phyloP scores from a whole-genome alignment of 768 basidiomycete species.

The Gymnopilus junonius region DNA sequence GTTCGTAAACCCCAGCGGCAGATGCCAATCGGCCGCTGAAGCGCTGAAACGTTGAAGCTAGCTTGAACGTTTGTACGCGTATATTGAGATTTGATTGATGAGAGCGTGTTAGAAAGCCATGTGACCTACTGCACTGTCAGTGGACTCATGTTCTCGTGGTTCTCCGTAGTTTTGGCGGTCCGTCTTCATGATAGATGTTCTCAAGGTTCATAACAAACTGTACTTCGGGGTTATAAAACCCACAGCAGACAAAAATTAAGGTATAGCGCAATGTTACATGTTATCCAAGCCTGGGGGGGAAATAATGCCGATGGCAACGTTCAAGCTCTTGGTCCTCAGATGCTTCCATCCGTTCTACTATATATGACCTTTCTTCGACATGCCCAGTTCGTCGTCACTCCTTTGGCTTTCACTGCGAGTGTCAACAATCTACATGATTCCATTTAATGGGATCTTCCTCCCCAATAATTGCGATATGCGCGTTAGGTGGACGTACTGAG shows the following conservation, averaged over 20 bases:
- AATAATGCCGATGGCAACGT: neutral
- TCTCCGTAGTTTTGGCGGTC: no score
- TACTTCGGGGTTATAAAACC: neutral
- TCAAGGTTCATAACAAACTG: no score
- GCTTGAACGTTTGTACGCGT: no score
- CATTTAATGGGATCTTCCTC: neutral
- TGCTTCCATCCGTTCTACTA: neutral
- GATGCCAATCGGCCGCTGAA: no score
- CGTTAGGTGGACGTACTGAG: slow-evolving; percentile 5
- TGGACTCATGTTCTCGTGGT: no score
- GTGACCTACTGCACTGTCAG: no score
- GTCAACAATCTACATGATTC: neutral
- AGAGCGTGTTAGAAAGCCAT: neutral
- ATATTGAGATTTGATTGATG: neutral
- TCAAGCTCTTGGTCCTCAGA: neutral
- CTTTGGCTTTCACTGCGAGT: neutral
- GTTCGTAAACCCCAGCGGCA: neutral
- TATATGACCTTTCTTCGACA: slow-evolving; percentile 1
- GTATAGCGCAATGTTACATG: neutral
- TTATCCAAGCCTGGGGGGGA: neutral
- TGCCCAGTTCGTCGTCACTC: neutral
- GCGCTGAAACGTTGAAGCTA: neutral
- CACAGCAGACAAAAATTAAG: neutral
- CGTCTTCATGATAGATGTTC: no score
- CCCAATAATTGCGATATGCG: neutral